Base-by-base conservation (phyloP, 768 basidiomycete species). In the Suillus weaverae region DNA sequence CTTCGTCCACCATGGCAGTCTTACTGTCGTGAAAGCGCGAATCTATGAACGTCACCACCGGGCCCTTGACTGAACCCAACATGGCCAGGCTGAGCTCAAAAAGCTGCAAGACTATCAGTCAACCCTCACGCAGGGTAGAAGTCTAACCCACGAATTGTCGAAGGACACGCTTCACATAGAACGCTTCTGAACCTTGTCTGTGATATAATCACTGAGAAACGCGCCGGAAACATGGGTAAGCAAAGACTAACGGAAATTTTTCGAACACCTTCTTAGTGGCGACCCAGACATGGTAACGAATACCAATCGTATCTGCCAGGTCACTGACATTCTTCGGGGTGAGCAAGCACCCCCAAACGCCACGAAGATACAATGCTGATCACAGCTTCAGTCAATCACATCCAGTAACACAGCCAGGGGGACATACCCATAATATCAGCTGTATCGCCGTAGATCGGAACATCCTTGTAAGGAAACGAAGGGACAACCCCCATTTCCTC, bases 31-130 rank as follows among this genome's bases (percentile, higher is more conserved):
- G 75, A n/a, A 75, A 69, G 44, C 83, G 77, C 8, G 85, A 81
- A 71, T 87, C 85, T 55, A 89, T 72, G 60, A 83, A 83, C 20
- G 83, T 78, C 44, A 84, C 72, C 61, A 87, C 82, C 1, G 81
- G 81, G 0, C 85, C 86, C 4, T 76, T 69, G 51, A 77, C 78
- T n/a, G 79, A 74, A 63, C 83, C 80, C 56, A 81, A 69, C 60
- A 86, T 71, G 4, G 78, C 79, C 5, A 72, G 69, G 26, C 83
- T 84, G 32, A 87, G 68, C 68, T 87, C 84, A 61, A 85, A 79
- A 54, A 87, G 68, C 88, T 89, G 64, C 10, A 66, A 67, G 26
- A 38, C 43, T 6, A 26, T 33, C 30, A 62, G 38, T 11, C 20
- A 18, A 18, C 35, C 20, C 41, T 54, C n/a, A 22, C 22, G 16